Conservation (phyloP, 139 green algal species). For the Coccomyxa sp. region DNA sequence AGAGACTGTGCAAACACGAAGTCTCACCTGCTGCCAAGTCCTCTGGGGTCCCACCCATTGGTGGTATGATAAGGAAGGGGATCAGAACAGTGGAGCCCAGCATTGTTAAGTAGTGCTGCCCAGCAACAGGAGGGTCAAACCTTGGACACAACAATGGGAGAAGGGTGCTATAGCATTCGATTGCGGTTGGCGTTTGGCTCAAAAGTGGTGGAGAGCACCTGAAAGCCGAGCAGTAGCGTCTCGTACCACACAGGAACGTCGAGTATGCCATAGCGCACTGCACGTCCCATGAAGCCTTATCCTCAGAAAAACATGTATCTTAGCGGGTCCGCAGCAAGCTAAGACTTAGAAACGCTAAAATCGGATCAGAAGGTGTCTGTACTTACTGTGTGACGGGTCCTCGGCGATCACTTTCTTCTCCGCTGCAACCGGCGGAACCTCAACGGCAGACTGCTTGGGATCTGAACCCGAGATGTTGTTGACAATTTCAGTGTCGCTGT, state of each 20-base stretch:
- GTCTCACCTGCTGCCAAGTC: slow-evolving; percentile 22
- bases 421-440: no score
- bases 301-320: not conserved
- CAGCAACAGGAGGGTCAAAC: not conserved
- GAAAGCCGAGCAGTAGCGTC: slow-evolving; percentile 39
- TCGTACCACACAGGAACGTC: slow-evolving; percentile 38
- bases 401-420: not conserved
- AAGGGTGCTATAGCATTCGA: not conserved
- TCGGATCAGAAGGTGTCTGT: not conserved
- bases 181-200: not conserved
- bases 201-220: slow-evolving; percentile 12
- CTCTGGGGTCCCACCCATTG: slow-evolving; percentile 41
- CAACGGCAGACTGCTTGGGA: no score
- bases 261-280: slow-evolving; percentile 40
- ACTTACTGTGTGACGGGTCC: not conserved
- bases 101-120: slow-evolving; percentile 63
- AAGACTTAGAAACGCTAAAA: not conserved
- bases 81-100: slow-evolving; percentile 59
- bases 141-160: not conserved
- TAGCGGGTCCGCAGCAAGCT: not conserved
- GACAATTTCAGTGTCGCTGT: no score
- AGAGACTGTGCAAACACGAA: not conserved
- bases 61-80: slow-evolving; percentile 47
- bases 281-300: not conserved
- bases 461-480: no score